Evolutionary conservation across 805 yeast species (phyloP).

Genomic region (Ogataea trehalophila): DNA sequence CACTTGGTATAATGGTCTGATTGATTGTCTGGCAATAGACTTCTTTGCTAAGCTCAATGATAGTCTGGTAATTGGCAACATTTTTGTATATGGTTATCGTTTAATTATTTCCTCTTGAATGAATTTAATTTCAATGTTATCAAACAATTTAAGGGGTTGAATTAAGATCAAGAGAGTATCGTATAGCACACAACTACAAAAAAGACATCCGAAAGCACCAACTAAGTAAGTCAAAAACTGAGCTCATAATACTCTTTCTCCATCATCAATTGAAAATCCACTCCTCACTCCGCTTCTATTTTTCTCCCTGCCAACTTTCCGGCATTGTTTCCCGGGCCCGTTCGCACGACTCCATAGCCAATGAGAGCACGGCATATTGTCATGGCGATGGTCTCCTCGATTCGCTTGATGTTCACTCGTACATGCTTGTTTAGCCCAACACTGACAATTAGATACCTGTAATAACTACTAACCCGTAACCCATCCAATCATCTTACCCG

Average conservation of each 20-base stretch:
- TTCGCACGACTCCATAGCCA: conserved; percentile 2
- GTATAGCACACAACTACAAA: no score
- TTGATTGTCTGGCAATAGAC: conserved; percentile 11
- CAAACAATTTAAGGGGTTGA: background rate
- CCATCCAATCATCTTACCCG: no score
- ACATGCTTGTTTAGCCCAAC: no score
- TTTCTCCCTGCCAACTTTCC: background rate
- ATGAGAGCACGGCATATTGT: conserved; percentile 5
- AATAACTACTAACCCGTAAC: no score
- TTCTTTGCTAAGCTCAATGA: conserved; percentile 14
- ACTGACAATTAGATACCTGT: no score
- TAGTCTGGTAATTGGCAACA: conserved; percentile 18
- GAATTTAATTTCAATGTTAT: background rate
- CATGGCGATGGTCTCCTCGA: background rate
- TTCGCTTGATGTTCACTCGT: no score
- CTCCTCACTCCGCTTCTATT: background rate
- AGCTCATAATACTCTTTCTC: no score
- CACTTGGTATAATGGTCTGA: conserved; percentile 18
- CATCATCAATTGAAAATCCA: no score
- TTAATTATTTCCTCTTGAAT: background rate
- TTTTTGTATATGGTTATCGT: background rate
- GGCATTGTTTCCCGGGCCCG: conserved; percentile 5
- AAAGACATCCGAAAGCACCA: no score
- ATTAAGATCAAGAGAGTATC: background rate
- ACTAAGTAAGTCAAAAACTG: no score